Percentiles rank a stretch among this genome's conserved stretches.
Evolutionary conservation across 2,329 filamentous ascomycete species (phyloP).

Genomic region (Thermochaetoides dissita): DNA sequence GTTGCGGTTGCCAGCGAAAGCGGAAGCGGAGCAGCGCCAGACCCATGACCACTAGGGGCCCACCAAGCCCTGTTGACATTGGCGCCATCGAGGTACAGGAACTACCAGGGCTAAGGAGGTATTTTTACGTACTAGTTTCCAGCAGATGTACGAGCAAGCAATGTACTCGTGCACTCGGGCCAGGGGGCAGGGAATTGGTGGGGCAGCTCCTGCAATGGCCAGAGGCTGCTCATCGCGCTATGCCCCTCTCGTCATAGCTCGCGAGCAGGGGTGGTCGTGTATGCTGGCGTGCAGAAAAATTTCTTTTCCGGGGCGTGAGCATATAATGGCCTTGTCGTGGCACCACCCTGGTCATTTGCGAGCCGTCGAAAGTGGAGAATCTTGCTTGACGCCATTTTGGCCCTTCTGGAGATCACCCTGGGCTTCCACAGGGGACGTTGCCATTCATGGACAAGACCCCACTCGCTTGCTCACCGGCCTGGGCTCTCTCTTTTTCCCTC

Average conservation of each 20-base stretch:
- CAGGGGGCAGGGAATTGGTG: conserved; percentile 9
- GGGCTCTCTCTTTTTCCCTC: conserved; percentile 7
- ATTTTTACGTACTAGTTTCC: conserved; percentile 6
- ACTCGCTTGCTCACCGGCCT: conserved; percentile 5
- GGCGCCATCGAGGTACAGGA: conserved; percentile 11
- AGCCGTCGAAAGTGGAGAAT: conserved; percentile 11
- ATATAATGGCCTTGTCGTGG: conserved; percentile 16
- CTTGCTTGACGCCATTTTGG: conserved; percentile 12
- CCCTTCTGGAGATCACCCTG: conserved; percentile 4
- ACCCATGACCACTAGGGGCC: conserved; percentile 19
- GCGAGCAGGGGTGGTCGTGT: conserved; percentile 9
- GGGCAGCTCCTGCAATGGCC: conserved; percentile 8
- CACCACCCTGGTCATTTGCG: conserved; percentile 17
- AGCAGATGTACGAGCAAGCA: conserved; percentile 7
- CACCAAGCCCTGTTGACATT: conserved; percentile 13
- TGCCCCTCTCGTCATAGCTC: conserved; percentile 10
- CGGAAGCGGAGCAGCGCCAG: conserved; percentile 9
- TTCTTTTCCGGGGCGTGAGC: conserved; percentile 12
- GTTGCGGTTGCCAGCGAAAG: conserved; percentile 10
- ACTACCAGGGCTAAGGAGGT: conserved; percentile 5
- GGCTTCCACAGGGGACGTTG: conserved; percentile 4
- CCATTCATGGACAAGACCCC: background rate
- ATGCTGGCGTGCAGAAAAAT: conserved; percentile 13
- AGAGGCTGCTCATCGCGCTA: conserved; percentile 16
- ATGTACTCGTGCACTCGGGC: conserved; percentile 9